A percentile compares a stretch with the other conserved stretches of the same genome.
phyloP scores from a whole-genome alignment of 2,329 filamentous ascomycete species.

The Ambrosiella xylebori region DNA sequence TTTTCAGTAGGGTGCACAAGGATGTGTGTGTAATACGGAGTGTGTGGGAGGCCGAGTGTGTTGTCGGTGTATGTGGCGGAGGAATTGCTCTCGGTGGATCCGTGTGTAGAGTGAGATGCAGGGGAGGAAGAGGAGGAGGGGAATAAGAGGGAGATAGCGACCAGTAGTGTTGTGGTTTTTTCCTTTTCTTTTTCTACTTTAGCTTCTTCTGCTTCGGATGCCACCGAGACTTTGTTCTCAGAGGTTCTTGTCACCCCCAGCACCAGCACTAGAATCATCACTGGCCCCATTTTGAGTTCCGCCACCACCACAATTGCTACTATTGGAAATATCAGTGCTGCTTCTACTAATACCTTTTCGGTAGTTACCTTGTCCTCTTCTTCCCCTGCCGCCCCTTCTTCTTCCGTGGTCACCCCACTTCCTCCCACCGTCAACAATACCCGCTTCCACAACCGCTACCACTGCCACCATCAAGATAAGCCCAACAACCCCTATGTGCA shows the following conservation, averaged over 20 bases:
- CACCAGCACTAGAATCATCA: too few relatives aligned
- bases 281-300: too few relatives aligned
- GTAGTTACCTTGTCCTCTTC: not conserved
- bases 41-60: conserved; percentile 31
- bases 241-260: too few relatives aligned
- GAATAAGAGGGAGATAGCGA: conserved; percentile 16
- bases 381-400: conserved; percentile 8
- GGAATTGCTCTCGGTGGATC: conserved; percentile 32
- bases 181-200: conserved; percentile 13
- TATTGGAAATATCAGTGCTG: conserved; percentile 8
- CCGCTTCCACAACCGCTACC: too few relatives aligned
- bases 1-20: conserved; percentile 21
- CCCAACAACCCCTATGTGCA: conserved; percentile 20
- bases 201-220: conserved; percentile 12
- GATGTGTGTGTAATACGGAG: conserved; percentile 28
- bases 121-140: conserved; percentile 18
- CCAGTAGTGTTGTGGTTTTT: conserved; percentile 9
- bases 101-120: too few relatives aligned
- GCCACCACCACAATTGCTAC: too few relatives aligned
- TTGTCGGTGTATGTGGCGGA: conserved; percentile 32
- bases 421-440: too few relatives aligned
- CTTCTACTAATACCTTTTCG: not conserved
- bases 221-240: conserved; percentile 13
- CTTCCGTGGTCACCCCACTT: conserved; percentile 19
- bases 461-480: too few relatives aligned